Percentiles rank a stretch among this genome's conserved stretches.
Conservation (phyloP, 2,329 filamentous ascomycete genomes). For the Alternaria longipes region DNA sequence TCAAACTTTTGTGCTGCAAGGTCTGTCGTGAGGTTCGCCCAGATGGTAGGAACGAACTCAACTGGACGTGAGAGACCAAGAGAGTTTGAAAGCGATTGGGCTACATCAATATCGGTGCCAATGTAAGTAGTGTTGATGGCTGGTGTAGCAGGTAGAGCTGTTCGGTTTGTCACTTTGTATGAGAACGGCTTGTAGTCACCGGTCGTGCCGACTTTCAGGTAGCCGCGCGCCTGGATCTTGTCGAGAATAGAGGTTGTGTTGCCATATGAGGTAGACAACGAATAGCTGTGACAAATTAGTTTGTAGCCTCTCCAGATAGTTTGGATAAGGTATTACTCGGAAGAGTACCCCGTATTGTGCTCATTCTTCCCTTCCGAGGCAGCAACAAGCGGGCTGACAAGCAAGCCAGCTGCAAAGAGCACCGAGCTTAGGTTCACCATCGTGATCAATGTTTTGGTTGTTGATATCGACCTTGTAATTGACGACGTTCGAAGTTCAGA, state of each 20-base stretch:
- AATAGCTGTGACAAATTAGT: background rate
- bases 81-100: conserved; percentile 19
- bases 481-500: background rate
- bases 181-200: conserved; percentile 29
- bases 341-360: background rate
- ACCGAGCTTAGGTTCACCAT: background rate
- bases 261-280: background rate
- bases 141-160: conserved; percentile 16
- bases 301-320: background rate
- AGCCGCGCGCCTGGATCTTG: conserved; percentile 19
- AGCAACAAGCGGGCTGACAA: background rate
- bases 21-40: conserved; percentile 20
- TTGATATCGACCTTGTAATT: background rate
- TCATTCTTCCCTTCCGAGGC: background rate
- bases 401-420: background rate
- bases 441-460: rapidly evolving
- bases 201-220: conserved; percentile 27
- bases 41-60: conserved; percentile 22
- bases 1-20: conserved; percentile 17
- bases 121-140: conserved; percentile 22
- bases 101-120: conserved; percentile 23
- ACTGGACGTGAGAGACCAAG: conserved; percentile 16
- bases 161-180: conserved; percentile 22
- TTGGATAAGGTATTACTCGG: background rate
- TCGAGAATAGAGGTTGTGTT: conserved; percentile 20